Evolutionary conservation across 352 stramenopile genomes (phyloP).

Genomic region (Pythium aristosporum): DNA sequence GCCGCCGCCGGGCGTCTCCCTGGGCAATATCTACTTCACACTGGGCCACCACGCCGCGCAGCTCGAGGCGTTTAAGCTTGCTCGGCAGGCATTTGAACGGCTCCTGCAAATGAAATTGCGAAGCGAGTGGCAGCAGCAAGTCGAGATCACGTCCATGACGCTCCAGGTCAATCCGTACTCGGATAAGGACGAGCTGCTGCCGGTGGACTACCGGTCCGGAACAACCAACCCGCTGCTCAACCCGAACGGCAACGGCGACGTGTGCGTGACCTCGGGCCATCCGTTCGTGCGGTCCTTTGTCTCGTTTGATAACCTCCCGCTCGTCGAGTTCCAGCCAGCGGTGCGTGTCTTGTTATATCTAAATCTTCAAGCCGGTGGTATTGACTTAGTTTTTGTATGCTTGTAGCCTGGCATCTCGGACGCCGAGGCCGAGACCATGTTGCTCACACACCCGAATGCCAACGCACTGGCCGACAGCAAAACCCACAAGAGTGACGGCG

Average conservation of each 20-base stretch:
- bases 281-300: conserved; percentile 94
- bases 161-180: conserved; percentile 92
- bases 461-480: conserved; percentile 24
- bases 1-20: conserved; percentile 82
- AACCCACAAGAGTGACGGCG: conserved; percentile 13
- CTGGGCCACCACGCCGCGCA: conserved; percentile 90
- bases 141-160: conserved; percentile 92
- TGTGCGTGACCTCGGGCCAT: conserved; percentile 92
- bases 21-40: conserved; percentile 93
- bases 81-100: conserved; percentile 92
- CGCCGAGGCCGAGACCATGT: conserved; percentile 80
- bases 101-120: conserved; percentile 90
- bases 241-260: conserved; percentile 82
- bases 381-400: conserved; percentile 15
- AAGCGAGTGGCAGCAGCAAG: conserved; percentile 74
- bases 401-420: conserved; percentile 65
- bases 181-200: conserved; percentile 92
- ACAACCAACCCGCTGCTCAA: conserved; percentile 93
- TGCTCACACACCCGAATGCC: conserved; percentile 61
- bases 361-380: too few species aligned
- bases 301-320: conserved; percentile 94
- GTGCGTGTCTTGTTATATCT: conserved; percentile 24
- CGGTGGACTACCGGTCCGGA: conserved; percentile 94
- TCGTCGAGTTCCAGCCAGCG: conserved; percentile 93
- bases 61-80: conserved; percentile 92